Conservation (phyloP, 2,329 filamentous ascomycete genomes). For the Paraphaeosphaeria minitans region DNA sequence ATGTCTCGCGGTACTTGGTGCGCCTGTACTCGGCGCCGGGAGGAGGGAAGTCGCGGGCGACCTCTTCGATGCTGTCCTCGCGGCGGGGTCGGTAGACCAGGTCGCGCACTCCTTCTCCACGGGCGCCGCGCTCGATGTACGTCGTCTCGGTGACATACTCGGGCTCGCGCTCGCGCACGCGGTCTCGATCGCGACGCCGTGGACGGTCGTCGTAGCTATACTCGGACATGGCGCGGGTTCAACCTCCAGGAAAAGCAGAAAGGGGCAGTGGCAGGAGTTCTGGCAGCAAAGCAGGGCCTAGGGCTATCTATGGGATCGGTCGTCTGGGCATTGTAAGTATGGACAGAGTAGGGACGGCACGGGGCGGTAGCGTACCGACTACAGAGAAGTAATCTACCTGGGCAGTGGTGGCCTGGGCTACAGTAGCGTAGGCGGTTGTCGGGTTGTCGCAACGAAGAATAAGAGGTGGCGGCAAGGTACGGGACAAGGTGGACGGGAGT, state of each 20-base stretch:
- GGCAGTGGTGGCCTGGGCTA: constrained; percentile 22
- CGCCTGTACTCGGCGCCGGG: constrained; percentile 59
- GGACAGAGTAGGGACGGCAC: constrained; percentile 1
- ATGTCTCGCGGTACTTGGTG: constrained; percentile 55
- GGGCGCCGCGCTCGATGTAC: constrained; percentile 57
- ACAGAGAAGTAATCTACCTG: constrained; percentile 14
- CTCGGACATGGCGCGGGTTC: constrained; percentile 51
- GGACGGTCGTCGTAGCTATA: constrained; percentile 57
- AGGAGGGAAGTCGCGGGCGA: constrained; percentile 82
- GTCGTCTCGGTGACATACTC: constrained; percentile 58
- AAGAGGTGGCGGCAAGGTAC: constrained; percentile 29
- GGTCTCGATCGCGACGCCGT: constrained; percentile 48
- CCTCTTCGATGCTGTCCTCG: constrained; percentile 84
- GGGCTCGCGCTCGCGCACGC: constrained; percentile 53
- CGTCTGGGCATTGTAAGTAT: constrained; percentile 13
- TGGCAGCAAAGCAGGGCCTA: constrained; percentile 12
- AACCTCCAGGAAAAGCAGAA: constrained; percentile 6
- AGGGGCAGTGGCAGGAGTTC: constrained; percentile 6
- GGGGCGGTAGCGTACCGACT: constrained; percentile 16
- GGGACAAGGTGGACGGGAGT: constrained; percentile 27
- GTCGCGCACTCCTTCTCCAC: constrained; percentile 51
- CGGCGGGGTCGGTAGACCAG: constrained; percentile 60
- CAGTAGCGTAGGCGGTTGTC: constrained; percentile 18
- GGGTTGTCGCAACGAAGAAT: constrained; percentile 32
- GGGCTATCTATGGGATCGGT: constrained; percentile 1